Base-by-base conservation (phyloP, 352 stramenopile species). In the Globisporangium uncinulatum region DNA sequence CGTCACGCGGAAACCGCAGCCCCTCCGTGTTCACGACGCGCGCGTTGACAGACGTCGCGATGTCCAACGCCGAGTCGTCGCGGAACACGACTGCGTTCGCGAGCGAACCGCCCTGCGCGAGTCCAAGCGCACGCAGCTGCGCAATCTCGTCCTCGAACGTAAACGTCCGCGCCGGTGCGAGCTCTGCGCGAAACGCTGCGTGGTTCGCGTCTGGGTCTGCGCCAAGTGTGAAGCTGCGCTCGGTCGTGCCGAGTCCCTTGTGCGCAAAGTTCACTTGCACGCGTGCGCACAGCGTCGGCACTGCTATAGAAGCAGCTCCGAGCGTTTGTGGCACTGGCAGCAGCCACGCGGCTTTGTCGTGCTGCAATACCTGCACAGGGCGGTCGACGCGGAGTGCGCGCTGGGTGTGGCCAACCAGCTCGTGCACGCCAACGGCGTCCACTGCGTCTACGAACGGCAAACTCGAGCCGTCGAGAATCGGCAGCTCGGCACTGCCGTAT, bases 241-340 rank as follows among this genome's bases (percentile, higher is more conserved):
- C 70, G 9, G 51, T 74, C 32, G 65, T 73, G 24, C 70, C 72
- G 20, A 91, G 61, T 8, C 68, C 62, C 63, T 84, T 83, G 59
- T 86, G 76, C 19, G 65, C 57, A 55, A 87, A 92, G 48, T 92
- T 87, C 21, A 87, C 81, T 54, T 89, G 78, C 31, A 89, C 66
- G 20, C 69, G 73, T 65, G 89, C 54, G 19, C 76, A 62, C 45
- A 92, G 59, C 34, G 69, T 81, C 34, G 68, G 74, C 17, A 57
- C 32, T 14, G 59, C 50, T 6, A 50, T 51, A 7, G 52, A 59
- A 6, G 54, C 59, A 4, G 66, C 37, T 2, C 67, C 50, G n/a
- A 63, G 34, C 7, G 21, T n/a, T 1, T 60, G 31, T 0, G 78
- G 78, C 20, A 78, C 66, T n/a, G 78, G 79, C 36, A 89, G 46